Percentiles rank a stretch among this genome's conserved stretches.
phyloP scores from a whole-genome alignment of 2,329 filamentous ascomycete genomes.

The Aureobasidium sp. region DNA sequence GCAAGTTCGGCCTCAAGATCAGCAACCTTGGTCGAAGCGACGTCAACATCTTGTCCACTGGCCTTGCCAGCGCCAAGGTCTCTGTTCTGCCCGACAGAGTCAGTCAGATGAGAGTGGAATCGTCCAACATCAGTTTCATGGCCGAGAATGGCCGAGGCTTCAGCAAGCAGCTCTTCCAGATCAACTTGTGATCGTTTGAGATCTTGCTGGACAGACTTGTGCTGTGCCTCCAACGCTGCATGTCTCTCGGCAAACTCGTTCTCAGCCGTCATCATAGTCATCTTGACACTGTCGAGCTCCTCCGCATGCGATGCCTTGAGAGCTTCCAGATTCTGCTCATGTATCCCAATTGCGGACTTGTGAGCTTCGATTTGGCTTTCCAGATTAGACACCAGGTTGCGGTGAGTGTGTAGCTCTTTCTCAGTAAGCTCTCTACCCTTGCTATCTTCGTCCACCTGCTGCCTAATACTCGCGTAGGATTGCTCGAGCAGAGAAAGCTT shows the following conservation, averaged over 20 bases:
- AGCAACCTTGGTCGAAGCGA: constrained; percentile 29
- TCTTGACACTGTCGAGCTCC: constrained; percentile 53
- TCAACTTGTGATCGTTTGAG: constrained; percentile 52
- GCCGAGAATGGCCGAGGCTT: constrained; percentile 54
- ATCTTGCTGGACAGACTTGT: constrained; percentile 47
- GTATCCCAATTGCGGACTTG: constrained; percentile 45
- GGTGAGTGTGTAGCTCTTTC: constrained; percentile 43
- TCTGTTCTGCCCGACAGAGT: constrained; percentile 34
- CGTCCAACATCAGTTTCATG: constrained; percentile 44
- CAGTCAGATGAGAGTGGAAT: constrained; percentile 35
- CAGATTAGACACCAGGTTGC: constrained; percentile 44
- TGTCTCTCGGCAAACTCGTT: constrained; percentile 26
- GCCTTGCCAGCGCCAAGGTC: constrained; percentile 15
- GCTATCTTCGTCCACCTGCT: constrained; percentile 58
- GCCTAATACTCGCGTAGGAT: constrained; percentile 56
- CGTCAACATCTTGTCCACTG: constrained; percentile 30
- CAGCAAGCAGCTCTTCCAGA: constrained; percentile 51
- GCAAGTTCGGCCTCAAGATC: constrained; percentile 35
- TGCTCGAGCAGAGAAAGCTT: constrained; percentile 68
- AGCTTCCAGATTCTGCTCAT: constrained; percentile 44
- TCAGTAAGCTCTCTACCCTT: constrained; percentile 49
- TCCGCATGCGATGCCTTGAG: constrained; percentile 45
- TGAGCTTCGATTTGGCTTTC: constrained; percentile 49
- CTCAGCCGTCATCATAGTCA: constrained; percentile 38
- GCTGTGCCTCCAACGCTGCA: constrained; percentile 24